phyloP scores from a whole-genome alignment of 2,329 filamentous ascomycete genomes.

The Claviceps pusilla region DNA sequence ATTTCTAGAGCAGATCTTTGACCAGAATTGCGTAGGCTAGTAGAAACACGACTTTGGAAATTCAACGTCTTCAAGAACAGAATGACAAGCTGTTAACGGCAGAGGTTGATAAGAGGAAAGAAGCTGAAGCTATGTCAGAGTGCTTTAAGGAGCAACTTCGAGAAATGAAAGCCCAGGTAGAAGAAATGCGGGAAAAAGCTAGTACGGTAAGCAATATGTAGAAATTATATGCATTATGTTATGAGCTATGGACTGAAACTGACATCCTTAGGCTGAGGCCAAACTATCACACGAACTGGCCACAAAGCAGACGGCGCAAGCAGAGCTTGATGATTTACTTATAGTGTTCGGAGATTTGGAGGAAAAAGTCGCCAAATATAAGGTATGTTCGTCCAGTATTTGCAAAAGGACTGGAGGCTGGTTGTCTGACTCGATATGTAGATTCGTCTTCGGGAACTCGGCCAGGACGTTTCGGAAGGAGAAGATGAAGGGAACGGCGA shows the following conservation, averaged over 20 bases:
- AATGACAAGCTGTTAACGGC: constrained; percentile 21
- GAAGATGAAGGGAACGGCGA: constrained; percentile 37
- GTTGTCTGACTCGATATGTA: constrained; percentile 13
- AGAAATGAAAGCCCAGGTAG: constrained; percentile 8
- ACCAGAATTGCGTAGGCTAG: constrained; percentile 30
- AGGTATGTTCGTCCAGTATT: constrained; percentile 32
- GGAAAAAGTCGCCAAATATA: constrained; percentile 61
- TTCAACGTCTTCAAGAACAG: constrained; percentile 35
- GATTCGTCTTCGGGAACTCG: constrained; percentile 48
- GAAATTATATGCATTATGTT: background rate
- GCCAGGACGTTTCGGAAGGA: constrained; percentile 52
- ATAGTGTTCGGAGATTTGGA: constrained; percentile 72
- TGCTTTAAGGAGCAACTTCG: constrained; percentile 16
- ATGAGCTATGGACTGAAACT: background rate
- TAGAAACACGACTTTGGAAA: constrained; percentile 44
- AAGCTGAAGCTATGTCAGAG: constrained; percentile 11
- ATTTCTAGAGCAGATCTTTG: background rate
- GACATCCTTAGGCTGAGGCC: constrained; percentile 15
- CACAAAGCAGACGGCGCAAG: constrained; percentile 48
- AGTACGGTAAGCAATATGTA: constrained; percentile 11
- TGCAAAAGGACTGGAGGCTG: background rate
- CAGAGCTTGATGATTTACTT: constrained; percentile 65
- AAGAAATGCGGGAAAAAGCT: constrained; percentile 11
- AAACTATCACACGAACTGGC: constrained; percentile 34
- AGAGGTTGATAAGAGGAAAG: constrained; percentile 17